Evolutionary conservation across 2,329 filamentous ascomycete species (phyloP), one percentile per base, ranked within the genome.

Genomic region (Paraphaeosphaeria minitans): DNA sequence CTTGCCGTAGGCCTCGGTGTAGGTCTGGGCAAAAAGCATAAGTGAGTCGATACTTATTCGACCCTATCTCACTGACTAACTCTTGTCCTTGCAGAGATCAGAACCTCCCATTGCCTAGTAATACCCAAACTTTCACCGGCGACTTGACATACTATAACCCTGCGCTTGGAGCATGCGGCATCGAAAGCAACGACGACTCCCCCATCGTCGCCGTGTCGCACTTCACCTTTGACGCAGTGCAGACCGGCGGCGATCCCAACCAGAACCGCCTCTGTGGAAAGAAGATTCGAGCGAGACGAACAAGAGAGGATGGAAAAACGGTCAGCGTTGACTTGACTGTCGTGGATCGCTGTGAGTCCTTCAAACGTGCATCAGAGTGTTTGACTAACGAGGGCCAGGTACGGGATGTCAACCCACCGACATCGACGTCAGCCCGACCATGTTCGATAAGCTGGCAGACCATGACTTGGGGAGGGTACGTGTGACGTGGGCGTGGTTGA

Each of bases 141-240:
- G 87, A 91, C 51, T 73, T 91, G 52, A 92, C 89, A 0, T 93
- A 87, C 78, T 93, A 90, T 73, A 78, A 80, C 19, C 85, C 89
- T 0, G 84, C 75, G 0, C 80, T 91, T 4, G 90, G 91, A 13
- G 87, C 90, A 0, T 94, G 91, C 71, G 91, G 90, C 5, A 75
- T 83, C 33, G 81, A 77, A 1, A 86, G 84, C 54, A 75, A 71
- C 1, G 78, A 81, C 8, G 75, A 73, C 8, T 88, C 92, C 57
- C 70, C 82, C 57, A 84, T 93, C 42, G 88, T 85, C 37, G 85
- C 91, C 0, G 82, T 94, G 0, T 89, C 88, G 1, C 84, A 88
- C 66, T 69, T 82, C n/a, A 71, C 90, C 4, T 94, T 86, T 69
- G 89, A 93, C 72, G 82, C 85, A 0, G 80, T 80, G 1, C 77